Percentiles rank a stretch among this genome's conserved stretches.
phyloP scores from a whole-genome alignment of 73 alveolate genomes.

The Durusdinium trenchii region DNA sequence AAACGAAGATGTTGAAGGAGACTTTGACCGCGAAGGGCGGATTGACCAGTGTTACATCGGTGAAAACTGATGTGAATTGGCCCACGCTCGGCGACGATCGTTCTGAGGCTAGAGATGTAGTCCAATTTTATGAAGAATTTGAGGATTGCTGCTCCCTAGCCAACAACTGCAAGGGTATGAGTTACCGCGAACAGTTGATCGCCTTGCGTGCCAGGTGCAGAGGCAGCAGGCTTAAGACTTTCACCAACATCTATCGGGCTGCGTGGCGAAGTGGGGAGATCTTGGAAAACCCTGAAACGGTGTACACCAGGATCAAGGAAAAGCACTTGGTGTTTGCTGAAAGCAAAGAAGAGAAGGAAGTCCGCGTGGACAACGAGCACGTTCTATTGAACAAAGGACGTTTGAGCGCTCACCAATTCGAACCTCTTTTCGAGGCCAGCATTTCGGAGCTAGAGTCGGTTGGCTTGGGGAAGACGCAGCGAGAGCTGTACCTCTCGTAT shows the following conservation, averaged over 20 bases:
- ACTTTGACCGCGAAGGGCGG: background rate
- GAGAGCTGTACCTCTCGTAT: conserved; percentile 3
- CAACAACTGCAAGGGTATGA: conserved; percentile 17
- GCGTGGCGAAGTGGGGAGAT: background rate
- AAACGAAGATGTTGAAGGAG: background rate
- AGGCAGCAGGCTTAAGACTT: background rate
- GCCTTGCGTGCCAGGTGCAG: background rate
- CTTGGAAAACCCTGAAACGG: background rate
- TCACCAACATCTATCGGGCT: background rate
- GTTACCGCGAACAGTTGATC: background rate
- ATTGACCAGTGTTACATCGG: background rate
- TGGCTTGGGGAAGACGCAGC: conserved; percentile 29
- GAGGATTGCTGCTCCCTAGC: conserved; percentile 15
- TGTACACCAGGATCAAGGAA: background rate
- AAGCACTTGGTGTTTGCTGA: conserved; percentile 4
- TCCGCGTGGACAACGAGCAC: conserved; percentile 2
- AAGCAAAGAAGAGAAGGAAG: background rate
- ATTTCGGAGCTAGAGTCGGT: conserved; percentile 3
- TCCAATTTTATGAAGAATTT: background rate
- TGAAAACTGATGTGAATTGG: conserved; percentile 30
- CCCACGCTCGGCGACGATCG: conserved; percentile 32
- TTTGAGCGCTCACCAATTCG: conserved; percentile 3
- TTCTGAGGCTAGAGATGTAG: background rate
- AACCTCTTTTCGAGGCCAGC: conserved; percentile 7
- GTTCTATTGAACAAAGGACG: background rate